These are phyloP conservation scores for Diaporthe citri DNA, from an alignment of 2,329 filamentous ascomycete species.

Conservation along the genomic window DNA sequence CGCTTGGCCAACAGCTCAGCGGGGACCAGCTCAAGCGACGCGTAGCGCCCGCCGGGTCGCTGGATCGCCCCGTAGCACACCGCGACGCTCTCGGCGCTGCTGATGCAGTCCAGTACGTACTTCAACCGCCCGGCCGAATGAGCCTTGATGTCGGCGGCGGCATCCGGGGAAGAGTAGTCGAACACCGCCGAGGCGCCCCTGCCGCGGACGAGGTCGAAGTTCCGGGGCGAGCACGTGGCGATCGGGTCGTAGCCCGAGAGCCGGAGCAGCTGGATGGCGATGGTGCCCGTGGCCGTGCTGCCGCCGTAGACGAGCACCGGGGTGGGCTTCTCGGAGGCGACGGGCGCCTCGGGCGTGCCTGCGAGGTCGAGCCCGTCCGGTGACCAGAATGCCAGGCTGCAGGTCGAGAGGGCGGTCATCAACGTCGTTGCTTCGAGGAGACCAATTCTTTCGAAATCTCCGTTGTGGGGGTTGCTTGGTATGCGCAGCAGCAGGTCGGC, in stretches of 20 bases:
- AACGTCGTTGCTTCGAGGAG: too few species aligned
- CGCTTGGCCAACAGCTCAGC: neutral
- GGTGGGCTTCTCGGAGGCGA: constrained; percentile 45
- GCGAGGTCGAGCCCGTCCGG: constrained; percentile 51
- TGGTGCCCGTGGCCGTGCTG: neutral
- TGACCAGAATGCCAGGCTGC: constrained; percentile 50
- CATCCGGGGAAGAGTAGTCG: constrained; percentile 61
- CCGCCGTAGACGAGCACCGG: constrained; percentile 44
- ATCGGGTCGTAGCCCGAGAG: constrained; percentile 29
- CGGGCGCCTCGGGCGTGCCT: constrained; percentile 42
- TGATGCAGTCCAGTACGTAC: constrained; percentile 64
- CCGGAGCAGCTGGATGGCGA: constrained; percentile 24
- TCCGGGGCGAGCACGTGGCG: constrained; percentile 53
- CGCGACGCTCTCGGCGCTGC: constrained; percentile 51
- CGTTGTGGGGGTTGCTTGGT: too few species aligned
- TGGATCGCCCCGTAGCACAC: constrained; percentile 56
- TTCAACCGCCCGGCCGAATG: constrained; percentile 57
- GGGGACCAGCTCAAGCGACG: constrained; percentile 37
- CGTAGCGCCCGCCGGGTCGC: constrained; percentile 43
- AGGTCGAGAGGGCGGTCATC: too few species aligned
- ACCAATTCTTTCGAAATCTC: too few species aligned
- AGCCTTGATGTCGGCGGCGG: constrained; percentile 57
- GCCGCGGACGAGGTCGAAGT: constrained; percentile 59
- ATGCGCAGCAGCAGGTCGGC: too few species aligned
- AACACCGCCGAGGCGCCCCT: constrained; percentile 63